Conservation (phyloP, 129 eudicot genomes). For the Pittosporum tobira region DNA sequence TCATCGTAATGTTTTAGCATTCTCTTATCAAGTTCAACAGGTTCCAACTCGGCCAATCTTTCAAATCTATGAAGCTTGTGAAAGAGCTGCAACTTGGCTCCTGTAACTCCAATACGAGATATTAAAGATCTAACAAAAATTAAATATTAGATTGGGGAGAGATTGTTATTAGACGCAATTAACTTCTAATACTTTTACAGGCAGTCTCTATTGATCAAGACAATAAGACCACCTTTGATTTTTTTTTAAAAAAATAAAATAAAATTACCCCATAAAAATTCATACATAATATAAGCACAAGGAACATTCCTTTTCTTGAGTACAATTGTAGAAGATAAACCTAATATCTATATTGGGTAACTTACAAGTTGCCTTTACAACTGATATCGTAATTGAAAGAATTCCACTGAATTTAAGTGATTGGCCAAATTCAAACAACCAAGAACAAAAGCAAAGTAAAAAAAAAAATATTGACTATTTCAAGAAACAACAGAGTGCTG, state of each 20-base stretch:
- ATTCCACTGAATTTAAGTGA: constrained; percentile 18
- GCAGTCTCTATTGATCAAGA: too few species aligned
- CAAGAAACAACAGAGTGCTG: neutral
- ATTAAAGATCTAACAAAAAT: too few species aligned
- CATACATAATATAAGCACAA: neutral
- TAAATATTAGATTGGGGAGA: neutral
- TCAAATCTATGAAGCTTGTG: constrained; percentile 77
- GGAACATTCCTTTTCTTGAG: neutral
- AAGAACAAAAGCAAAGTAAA: constrained; percentile 1
- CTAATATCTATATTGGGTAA: constrained; percentile 3
- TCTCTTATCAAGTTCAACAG: constrained; percentile 76
- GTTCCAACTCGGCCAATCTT: constrained; percentile 72
- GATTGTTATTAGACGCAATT: too few species aligned
- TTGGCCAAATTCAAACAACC: neutral
- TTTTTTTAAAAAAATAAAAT: too few species aligned
- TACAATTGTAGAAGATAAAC: too few species aligned
- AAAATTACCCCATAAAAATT: neutral
- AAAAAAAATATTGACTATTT: constrained; percentile 2
- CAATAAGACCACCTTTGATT: neutral
- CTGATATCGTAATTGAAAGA: constrained; percentile 6
- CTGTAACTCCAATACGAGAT: constrained; percentile 22
- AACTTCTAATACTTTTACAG: too few species aligned
- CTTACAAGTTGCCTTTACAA: neutral
- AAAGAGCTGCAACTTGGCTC: constrained; percentile 64
- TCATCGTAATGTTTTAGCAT: constrained; percentile 48